Base-by-base conservation (phyloP, 1,139 yeast species). In the Saccharomyces hybrid region DNA sequence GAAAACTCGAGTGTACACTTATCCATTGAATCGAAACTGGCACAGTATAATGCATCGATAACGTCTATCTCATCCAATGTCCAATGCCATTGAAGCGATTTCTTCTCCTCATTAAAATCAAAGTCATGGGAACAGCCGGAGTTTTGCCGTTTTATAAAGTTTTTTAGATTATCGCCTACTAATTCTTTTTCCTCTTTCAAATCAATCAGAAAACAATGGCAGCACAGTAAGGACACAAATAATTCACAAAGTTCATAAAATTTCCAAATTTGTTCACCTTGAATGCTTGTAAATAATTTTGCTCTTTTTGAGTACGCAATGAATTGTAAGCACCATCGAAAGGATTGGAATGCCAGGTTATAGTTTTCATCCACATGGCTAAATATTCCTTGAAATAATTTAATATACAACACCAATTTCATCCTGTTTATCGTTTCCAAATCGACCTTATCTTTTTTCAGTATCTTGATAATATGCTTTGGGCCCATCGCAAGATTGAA, bases 271-370 rank as follows among this genome's bases (percentile, higher is more conserved):
- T 38, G 24, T 8, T 16, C 44, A 12, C 19, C 24, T 19, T 12
- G 24, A 16, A 38, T 38, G 11, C 44, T 34, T 34, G 42, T 24
- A 16, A 38, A 38, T 16, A 38, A 47, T 21, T 44, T 49, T 34
- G 50, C 51, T 31, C 34, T 49, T 50, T 48, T 58, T 50, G n/a
- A 58, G 42, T 58, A 58, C 24, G 55, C 60, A 19, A 63, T 31
- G 42, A 62, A 58, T 51, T 61, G 64, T 21, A 63, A 38, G 29
- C 60, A 58, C 64, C 64, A 62, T 11, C 63, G 58, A 52, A 60
- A 60, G 5, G 44, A 38, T 16, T 53, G 38, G 21, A 60, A 46
- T 8, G 55, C 58, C 38, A 14, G n/a, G 51, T 47, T 14, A 32
- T 50, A 21, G 50, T 27, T 52, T 52, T 55, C 8, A 52, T 52